A percentile compares a stretch with the other conserved stretches of the same genome.
These are phyloP conservation scores for Cladosporium cucumerinum DNA, from an alignment of 2,329 filamentous ascomycete genomes.

Conservation along the genomic window DNA sequence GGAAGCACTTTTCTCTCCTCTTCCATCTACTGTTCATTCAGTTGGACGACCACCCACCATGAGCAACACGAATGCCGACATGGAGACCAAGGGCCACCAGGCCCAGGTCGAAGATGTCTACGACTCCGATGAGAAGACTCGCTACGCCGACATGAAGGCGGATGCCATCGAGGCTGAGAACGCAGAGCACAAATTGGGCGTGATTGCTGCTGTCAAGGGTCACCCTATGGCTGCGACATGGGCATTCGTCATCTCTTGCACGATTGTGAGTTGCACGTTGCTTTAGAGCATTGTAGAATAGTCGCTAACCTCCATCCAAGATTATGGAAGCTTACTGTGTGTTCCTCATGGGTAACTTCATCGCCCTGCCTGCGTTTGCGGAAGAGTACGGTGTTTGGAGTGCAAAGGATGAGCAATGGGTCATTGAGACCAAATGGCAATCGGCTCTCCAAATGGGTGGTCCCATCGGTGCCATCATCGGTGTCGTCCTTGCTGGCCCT, in stretches of 20 bases:
- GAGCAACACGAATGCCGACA: not conserved
- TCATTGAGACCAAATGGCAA: slow-evolving; percentile 56
- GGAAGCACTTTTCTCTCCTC: not conserved
- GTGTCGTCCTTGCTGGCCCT: slow-evolving; percentile 59
- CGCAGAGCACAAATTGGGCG: slow-evolving; percentile 50
- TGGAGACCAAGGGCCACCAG: slow-evolving; percentile 5
- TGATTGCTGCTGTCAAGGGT: slow-evolving; percentile 48
- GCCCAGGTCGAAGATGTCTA: slow-evolving; percentile 11
- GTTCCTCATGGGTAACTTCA: slow-evolving; percentile 59
- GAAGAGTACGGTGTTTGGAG: slow-evolving; percentile 44
- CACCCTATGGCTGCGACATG: slow-evolving; percentile 54
- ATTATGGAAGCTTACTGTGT: slow-evolving; percentile 65
- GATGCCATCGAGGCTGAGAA: slow-evolving; percentile 58
- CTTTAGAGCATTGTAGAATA: not conserved
- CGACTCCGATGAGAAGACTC: slow-evolving; percentile 24
- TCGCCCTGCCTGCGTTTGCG: slow-evolving; percentile 50
- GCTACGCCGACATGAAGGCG: slow-evolving; percentile 44
- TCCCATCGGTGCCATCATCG: slow-evolving; percentile 58
- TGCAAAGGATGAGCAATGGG: not conserved
- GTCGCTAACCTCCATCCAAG: slow-evolving; percentile 37
- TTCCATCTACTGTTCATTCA: not conserved
- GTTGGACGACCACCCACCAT: not conserved
- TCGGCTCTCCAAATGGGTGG: slow-evolving; percentile 55
- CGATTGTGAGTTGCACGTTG: slow-evolving; percentile 46
- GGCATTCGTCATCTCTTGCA: slow-evolving; percentile 56